Evolutionary conservation across 2,329 filamentous ascomycete genomes (phyloP).

Genomic region (Phaeophleospora eucalypticola): DNA sequence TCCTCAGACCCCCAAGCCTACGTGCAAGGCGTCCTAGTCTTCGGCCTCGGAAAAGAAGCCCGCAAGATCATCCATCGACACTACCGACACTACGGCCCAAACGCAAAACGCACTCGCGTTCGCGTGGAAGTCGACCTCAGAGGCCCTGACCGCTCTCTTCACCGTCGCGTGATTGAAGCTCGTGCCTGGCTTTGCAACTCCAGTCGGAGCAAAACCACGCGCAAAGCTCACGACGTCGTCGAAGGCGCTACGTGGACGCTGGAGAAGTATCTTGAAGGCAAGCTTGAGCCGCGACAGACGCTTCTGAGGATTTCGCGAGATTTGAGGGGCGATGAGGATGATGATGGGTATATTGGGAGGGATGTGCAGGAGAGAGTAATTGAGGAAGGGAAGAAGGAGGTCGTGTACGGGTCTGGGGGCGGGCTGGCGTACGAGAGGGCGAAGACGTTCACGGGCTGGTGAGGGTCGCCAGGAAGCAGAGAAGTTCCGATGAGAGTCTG

Average conservation of each 20-base stretch:
- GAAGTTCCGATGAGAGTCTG: too few relatives aligned
- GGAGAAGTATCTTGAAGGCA: slow-evolving; percentile 23
- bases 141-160: background rate
- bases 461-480: too few relatives aligned
- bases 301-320: slow-evolving; percentile 9
- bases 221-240: background rate
- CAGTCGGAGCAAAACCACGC: background rate
- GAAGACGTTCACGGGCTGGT: slow-evolving; percentile 21
- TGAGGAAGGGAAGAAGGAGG: slow-evolving; percentile 12
- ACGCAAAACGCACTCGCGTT: slow-evolving; percentile 14
- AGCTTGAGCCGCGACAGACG: slow-evolving; percentile 9
- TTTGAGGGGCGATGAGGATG: slow-evolving; percentile 17
- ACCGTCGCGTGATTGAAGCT: slow-evolving; percentile 9
- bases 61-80: slow-evolving; percentile 23
- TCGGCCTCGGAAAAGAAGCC: slow-evolving; percentile 22
- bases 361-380: slow-evolving; percentile 14
- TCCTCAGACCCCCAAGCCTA: slow-evolving; percentile 15
- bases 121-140: slow-evolving; percentile 25
- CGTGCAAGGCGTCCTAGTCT: slow-evolving; percentile 29
- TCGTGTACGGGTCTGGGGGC: slow-evolving; percentile 12
- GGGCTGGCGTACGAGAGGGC: slow-evolving; percentile 13
- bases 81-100: slow-evolving; percentile 26
- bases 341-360: slow-evolving; percentile 16
- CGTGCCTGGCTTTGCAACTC: slow-evolving; percentile 17
- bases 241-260: slow-evolving; percentile 19